These are phyloP conservation scores for Eucalyptus melliodora DNA, from an alignment of 345 rosid species.

Conservation along the genomic window DNA sequence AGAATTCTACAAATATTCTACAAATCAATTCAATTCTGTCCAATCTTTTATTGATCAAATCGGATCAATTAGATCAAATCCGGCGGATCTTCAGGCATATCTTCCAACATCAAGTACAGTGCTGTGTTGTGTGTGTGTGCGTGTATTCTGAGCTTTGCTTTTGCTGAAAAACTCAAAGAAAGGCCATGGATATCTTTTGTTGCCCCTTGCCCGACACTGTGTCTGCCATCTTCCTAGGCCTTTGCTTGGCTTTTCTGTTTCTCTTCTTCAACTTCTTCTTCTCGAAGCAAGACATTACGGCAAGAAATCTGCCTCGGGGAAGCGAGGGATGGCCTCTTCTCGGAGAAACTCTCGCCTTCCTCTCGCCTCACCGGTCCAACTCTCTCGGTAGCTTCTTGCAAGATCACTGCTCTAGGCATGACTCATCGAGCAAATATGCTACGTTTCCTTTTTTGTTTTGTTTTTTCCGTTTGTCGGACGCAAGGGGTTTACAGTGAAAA, in stretches of 20 bases:
- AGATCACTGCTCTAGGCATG: slow-evolving; percentile 45
- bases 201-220: not conserved
- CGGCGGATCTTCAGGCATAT: too few relatives aligned
- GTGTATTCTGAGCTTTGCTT: not conserved
- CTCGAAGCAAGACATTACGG: not conserved
- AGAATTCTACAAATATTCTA: too few relatives aligned
- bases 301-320: slow-evolving; percentile 30
- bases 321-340: slow-evolving; percentile 69
- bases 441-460: not conserved
- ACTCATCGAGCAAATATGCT: not conserved
- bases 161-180: not conserved
- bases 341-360: slow-evolving; percentile 65
- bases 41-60: too few relatives aligned
- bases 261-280: not conserved
- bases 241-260: not conserved
- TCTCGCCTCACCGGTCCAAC: slow-evolving; percentile 68
- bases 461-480: not conserved
- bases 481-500: not conserved
- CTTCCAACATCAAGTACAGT: too few relatives aligned
- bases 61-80: too few relatives aligned
- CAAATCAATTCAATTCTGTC: too few relatives aligned
- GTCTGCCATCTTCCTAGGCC: slow-evolving; percentile 1
- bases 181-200: not conserved
- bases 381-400: slow-evolving; percentile 61
- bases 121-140: not conserved